These are phyloP conservation scores for Catharanthus roseus DNA, from an alignment of 257 asterid genomes.

Conservation along the genomic window DNA sequence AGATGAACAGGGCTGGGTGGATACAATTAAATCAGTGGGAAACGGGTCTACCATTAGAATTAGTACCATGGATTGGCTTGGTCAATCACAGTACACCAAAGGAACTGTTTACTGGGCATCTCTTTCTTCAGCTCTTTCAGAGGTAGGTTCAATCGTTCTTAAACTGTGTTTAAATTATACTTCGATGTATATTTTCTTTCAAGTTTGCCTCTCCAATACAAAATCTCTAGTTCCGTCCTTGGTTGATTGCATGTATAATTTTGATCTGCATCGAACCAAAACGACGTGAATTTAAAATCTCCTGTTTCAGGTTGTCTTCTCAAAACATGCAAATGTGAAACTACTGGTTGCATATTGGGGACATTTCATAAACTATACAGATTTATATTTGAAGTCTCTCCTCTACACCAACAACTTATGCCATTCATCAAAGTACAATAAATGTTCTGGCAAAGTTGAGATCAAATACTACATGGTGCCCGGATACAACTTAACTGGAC, in stretches of 20 bases:
- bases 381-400: constrained; percentile 59
- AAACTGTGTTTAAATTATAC: too few relatives aligned
- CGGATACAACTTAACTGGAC: constrained; percentile 71
- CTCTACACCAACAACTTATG: constrained; percentile 66
- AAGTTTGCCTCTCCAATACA: neutral
- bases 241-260: neutral
- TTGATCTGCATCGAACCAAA: neutral
- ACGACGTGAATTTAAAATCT: too few relatives aligned
- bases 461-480: constrained; percentile 72
- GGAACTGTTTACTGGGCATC: constrained; percentile 67
- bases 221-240: too few relatives aligned
- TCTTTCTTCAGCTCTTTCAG: constrained; percentile 71
- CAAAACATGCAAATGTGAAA: constrained; percentile 63
- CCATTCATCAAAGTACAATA: constrained; percentile 58
- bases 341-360: constrained; percentile 74
- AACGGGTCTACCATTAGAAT: constrained; percentile 55
- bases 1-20: constrained; percentile 93
- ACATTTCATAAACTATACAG: constrained; percentile 62
- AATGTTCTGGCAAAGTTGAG: constrained; percentile 69
- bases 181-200: too few relatives aligned
- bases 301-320: constrained; percentile 52
- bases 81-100: constrained; percentile 65
- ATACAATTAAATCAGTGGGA: constrained; percentile 67
- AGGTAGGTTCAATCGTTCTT: constrained; percentile 34
- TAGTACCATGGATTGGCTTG: constrained; percentile 91